Percentiles rank a stretch among this genome's conserved stretches.
phyloP scores from a whole-genome alignment of 805 yeast genomes.

The Brettanomyces nanus region DNA sequence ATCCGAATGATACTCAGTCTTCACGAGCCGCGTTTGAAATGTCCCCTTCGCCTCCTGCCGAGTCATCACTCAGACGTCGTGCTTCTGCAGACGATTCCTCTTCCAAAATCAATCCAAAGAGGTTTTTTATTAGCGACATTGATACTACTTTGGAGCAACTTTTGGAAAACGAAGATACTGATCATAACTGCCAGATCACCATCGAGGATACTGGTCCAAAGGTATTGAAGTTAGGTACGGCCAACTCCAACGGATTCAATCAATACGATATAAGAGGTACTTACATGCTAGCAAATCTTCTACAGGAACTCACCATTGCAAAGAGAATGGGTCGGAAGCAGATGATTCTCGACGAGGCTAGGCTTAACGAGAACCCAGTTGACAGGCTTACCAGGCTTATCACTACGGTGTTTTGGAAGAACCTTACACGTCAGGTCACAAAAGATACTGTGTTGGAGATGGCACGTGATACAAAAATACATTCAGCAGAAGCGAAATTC shows the following conservation, averaged over 20 bases:
- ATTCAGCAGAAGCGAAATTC: slow-evolving; percentile 48
- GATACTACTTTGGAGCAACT: slow-evolving; percentile 64
- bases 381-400: slow-evolving; percentile 66
- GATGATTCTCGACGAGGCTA: slow-evolving; percentile 72
- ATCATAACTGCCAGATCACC: slow-evolving; percentile 74
- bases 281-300: slow-evolving; percentile 75
- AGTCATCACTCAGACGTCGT: slow-evolving; percentile 29
- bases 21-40: background rate
- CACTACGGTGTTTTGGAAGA: slow-evolving; percentile 70
- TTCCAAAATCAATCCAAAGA: slow-evolving; percentile 27
- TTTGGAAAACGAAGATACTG: slow-evolving; percentile 75
- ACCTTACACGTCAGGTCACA: slow-evolving; percentile 64
- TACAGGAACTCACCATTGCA: slow-evolving; percentile 87
- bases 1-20: background rate
- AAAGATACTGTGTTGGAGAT: slow-evolving; percentile 53
- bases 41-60: background rate
- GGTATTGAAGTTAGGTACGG: slow-evolving; percentile 72
- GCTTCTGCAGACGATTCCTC: slow-evolving; percentile 46
- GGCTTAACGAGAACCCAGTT: slow-evolving; percentile 85
- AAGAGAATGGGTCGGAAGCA: slow-evolving; percentile 69
- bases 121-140: slow-evolving; percentile 68
- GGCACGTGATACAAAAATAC: slow-evolving; percentile 72
- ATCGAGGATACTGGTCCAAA: slow-evolving; percentile 82
- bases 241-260: slow-evolving; percentile 73
- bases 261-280: slow-evolving; percentile 76